Base-by-base conservation (phyloP, 805 yeast species). In the Cyberlindnera euphorbiiphila region DNA sequence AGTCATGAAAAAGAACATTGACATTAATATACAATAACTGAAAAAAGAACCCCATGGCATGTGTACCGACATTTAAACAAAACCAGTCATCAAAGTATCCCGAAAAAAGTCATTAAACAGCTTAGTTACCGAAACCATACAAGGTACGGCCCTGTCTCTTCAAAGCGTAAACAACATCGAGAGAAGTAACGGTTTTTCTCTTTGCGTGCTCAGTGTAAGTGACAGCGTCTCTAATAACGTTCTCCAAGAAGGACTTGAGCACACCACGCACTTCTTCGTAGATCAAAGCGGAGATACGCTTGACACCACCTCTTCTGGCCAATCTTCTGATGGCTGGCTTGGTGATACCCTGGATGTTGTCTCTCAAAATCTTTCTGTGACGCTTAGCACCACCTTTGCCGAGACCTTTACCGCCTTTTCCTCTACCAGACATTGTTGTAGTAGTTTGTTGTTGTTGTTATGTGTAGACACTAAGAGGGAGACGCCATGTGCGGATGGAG, bases 351-450 rank as follows among this genome's bases (percentile, higher is more conserved):
- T 89, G 97, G 58, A 93, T 91, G 91, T 91, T 93, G 72, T 93
- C 98, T 80, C 98, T 89, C 56, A 89, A 79, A 72, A 91, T 86
- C 86, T 89, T 89, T 82, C 98, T 87, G 88, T 91, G 98, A 74
- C 98, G 88, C 83, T 91, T 91, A 62, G 98, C 98, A 77, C 98
- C 98, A 75, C 97, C 98, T 77, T 93, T 93, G 65, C 98, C 98
- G 62, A 93, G 80, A 75, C 98, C 98, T 85, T 93, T 93, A 66
- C 98, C 98, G 67, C 98, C 98, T 87, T 93, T 91, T 65, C 98
- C 98, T 81, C 97, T 89, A 70, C 98, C 96, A 68, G 96, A 87
- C 96, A 88, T 88, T 65, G 22, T 55, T 34, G 51, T 48, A 49
- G 12, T 27, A 10, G 22, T n/a, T 36, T 19, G 20, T 55, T 51